phyloP scores from a whole-genome alignment of 1,284 basidiomycete genomes.

The Cryptococcus neoformans region DNA sequence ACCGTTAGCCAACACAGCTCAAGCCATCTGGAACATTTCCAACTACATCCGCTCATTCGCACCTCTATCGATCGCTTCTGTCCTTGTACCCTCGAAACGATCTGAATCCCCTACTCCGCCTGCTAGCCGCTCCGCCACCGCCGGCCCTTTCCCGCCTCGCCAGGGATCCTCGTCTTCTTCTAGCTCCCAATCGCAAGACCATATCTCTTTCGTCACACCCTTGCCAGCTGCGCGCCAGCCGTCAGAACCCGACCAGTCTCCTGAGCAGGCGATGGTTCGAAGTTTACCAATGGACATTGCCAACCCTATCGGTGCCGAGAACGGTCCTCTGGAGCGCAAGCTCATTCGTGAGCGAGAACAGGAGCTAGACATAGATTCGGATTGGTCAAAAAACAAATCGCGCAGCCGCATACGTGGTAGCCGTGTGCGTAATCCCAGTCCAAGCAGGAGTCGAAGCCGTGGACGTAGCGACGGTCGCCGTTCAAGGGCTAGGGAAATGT shows the following conservation, averaged over 20 bases:
- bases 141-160: neutral
- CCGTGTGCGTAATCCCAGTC: neutral
- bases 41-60: slow-evolving; percentile 38
- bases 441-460: neutral
- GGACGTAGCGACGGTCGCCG: neutral
- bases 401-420: neutral
- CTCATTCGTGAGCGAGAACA: slow-evolving; percentile 3
- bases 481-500: slow-evolving; percentile 2
- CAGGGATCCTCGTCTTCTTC: neutral
- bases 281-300: slow-evolving; percentile 45
- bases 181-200: slow-evolving; percentile 1
- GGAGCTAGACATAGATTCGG: slow-evolving; percentile 2
- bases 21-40: slow-evolving; percentile 39
- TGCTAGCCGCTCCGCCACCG: neutral
- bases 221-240: slow-evolving; percentile 19
- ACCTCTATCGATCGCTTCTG: slow-evolving; percentile 32
- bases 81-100: slow-evolving; percentile 9
- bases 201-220: slow-evolving; percentile 7
- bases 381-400: neutral
- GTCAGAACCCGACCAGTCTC: slow-evolving; percentile 9
- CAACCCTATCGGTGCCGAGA: slow-evolving; percentile 20
- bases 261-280: slow-evolving; percentile 32
- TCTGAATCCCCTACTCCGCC: neutral
- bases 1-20: slow-evolving; percentile 30
- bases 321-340: slow-evolving; percentile 17